Conservation (phyloP, 1,139 yeast species). For the Debaryomyces psychrophilus region DNA sequence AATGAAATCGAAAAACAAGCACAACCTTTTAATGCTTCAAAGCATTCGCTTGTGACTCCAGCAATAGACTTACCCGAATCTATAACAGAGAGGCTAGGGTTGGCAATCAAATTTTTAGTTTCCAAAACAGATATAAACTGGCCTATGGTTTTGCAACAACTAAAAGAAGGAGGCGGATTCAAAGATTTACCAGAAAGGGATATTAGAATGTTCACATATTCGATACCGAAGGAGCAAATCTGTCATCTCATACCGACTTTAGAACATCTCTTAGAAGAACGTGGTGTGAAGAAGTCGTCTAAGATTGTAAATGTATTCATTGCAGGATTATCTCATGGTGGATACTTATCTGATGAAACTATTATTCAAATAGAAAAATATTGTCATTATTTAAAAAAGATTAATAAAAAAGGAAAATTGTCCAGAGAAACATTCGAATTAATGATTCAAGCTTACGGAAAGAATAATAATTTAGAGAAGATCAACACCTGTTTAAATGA, state of each 20-base stretch:
- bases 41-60: conserved; percentile 23
- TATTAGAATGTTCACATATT: conserved; percentile 43
- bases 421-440: conserved; percentile 35
- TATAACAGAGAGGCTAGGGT: conserved; percentile 49
- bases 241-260: conserved; percentile 36
- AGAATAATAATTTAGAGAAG: conserved; percentile 30
- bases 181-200: conserved; percentile 37
- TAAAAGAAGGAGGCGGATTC: conserved; percentile 47
- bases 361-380: conserved; percentile 30
- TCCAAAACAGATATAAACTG: conserved; percentile 55
- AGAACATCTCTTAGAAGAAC: conserved; percentile 37
- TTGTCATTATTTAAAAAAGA: conserved; percentile 20
- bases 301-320: conserved; percentile 50
- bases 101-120: conserved; percentile 49
- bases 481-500: conserved; percentile 43
- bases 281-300: conserved; percentile 34
- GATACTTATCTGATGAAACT: conserved; percentile 25
- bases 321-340: conserved; percentile 37
- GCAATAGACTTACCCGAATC: conserved; percentile 41
- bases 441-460: conserved; percentile 47
- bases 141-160: conserved; percentile 52
- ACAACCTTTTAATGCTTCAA: conserved; percentile 6
- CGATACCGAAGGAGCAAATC: conserved; percentile 46
- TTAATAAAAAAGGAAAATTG: conserved; percentile 21
- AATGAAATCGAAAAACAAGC: not conserved